Base-by-base conservation (phyloP, 768 basidiomycete genomes). In the Termitomyces titanicus region DNA sequence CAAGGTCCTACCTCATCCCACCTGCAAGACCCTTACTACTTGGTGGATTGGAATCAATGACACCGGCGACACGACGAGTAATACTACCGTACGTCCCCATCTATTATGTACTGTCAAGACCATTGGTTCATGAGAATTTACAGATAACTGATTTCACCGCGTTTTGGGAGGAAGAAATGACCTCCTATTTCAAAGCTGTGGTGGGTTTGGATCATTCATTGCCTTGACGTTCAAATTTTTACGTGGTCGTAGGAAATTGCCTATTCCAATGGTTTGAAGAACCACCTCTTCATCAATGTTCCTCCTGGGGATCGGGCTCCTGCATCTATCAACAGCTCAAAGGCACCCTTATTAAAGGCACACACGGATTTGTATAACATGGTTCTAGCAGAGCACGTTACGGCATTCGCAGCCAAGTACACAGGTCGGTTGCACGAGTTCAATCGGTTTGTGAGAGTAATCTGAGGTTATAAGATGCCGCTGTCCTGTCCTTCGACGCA, bases 1-100 rank as follows among this genome's bases (percentile, higher is more conserved):
- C 7, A 63, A 70, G 27, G 67, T 79, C 20, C 64, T 82, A 8
- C 77, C 80, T 3, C 78, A 78, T 58, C 76, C 75, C 3, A 50
- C 62, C 2, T 67, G 59, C 12, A 64, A 77, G 53, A 81, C 80
- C 2, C 63, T 82, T 29, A 75, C 78, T 4, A 69, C 73, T 4
- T 83, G 81, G 81, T 83, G 79, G 79, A 82, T 81, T 53, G 81
- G 82, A 9, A 82, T 81, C 51, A 83, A 81, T 66, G 81, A 82
- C 59, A 81, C 80, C 9, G 78, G 80, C 10, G 82, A 83, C 61
- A 75, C 75, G 1, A 51, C 77, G 24, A 64, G 62, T 27, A 80
- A 79, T 56, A 52, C 70, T 10, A 72, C 72, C 13, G 70, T 72
- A 60, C 25, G 61, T 58, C 18, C 4, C 24, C n/a, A 37, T 11